Evolutionary conservation across 352 stramenopile genomes (phyloP).

Genomic region (Phytophthora capsici): DNA sequence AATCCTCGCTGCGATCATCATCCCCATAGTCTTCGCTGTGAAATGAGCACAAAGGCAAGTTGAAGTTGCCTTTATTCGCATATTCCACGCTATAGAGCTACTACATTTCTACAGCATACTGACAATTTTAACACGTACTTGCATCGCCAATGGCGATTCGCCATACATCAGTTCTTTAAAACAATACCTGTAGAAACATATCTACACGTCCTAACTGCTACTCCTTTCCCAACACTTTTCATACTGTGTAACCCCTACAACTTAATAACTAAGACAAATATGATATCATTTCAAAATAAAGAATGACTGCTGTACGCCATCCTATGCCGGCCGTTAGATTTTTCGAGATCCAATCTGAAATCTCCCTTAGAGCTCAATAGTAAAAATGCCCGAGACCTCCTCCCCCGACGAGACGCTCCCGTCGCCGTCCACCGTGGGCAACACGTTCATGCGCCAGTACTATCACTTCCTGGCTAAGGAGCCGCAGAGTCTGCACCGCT

Average conservation of each 20-base stretch:
- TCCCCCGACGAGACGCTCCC: slow-evolving; percentile 45
- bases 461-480: slow-evolving; percentile 89
- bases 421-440: slow-evolving; percentile 76
- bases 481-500: slow-evolving; percentile 84
- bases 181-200: not conserved
- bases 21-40: slow-evolving; percentile 58
- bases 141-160: not conserved
- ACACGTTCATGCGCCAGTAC: slow-evolving; percentile 91
- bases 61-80: slow-evolving; percentile 15
- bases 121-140: not conserved
- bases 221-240: too few relatives aligned
- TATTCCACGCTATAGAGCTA: slow-evolving; percentile 3
- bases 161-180: not conserved
- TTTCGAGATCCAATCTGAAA: slow-evolving; percentile 41
- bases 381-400: slow-evolving; percentile 56
- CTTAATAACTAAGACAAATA: too few relatives aligned
- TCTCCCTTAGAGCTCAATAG: slow-evolving; percentile 17
- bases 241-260: too few relatives aligned
- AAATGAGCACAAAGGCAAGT: slow-evolving; percentile 14
- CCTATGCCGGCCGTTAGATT: slow-evolving; percentile 9
- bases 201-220: too few relatives aligned
- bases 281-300: too few relatives aligned
- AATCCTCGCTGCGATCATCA: slow-evolving; percentile 52
- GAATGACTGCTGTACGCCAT: too few relatives aligned
- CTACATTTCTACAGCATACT: not conserved